Evolutionary conservation across 768 basidiomycete genomes (phyloP).

Genomic region (Kwoniella shandongensis): DNA sequence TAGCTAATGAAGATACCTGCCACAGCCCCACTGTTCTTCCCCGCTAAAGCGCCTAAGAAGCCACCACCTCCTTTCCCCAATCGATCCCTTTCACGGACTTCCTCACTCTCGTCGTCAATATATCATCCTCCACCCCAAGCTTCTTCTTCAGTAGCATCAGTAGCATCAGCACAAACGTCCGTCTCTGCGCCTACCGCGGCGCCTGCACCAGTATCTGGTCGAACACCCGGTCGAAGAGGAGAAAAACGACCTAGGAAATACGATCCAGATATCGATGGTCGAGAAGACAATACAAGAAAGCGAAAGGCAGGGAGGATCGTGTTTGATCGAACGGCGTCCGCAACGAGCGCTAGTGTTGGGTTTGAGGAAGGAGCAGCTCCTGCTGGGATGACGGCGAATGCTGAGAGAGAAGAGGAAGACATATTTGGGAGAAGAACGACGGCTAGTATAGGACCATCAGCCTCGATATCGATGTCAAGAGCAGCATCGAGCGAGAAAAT

Average conservation of each 20-base stretch:
- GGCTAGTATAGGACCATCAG: neutral
- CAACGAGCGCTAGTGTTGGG: neutral
- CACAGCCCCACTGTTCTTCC: slow-evolving; percentile 43
- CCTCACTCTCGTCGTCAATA: slow-evolving; percentile 32
- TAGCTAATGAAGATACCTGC: neutral
- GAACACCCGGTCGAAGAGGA: slow-evolving; percentile 46
- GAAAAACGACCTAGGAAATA: slow-evolving; percentile 42
- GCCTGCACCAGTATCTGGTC: slow-evolving; percentile 30
- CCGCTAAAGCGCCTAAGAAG: slow-evolving; percentile 31
- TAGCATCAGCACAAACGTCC: too few species aligned
- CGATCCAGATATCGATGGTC: slow-evolving; percentile 24
- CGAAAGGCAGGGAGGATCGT: slow-evolving; percentile 35
- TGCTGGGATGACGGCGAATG: slow-evolving; percentile 6
- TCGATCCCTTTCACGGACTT: slow-evolving; percentile 28
- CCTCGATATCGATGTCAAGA: neutral
- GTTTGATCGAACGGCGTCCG: slow-evolving; percentile 1
- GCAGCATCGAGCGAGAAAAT: slow-evolving; percentile 1
- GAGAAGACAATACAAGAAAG: slow-evolving; percentile 10
- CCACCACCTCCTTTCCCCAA: slow-evolving; percentile 36
- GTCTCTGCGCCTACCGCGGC: neutral
- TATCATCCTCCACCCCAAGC: slow-evolving; percentile 31
- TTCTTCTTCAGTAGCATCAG: neutral
- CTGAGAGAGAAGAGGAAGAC: slow-evolving; percentile 34
- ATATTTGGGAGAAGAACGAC: slow-evolving; percentile 37
- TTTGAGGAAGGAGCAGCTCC: neutral